These are phyloP conservation scores for Beauveria australis DNA, from an alignment of 2,329 filamentous ascomycete species.

Conservation along the genomic window DNA sequence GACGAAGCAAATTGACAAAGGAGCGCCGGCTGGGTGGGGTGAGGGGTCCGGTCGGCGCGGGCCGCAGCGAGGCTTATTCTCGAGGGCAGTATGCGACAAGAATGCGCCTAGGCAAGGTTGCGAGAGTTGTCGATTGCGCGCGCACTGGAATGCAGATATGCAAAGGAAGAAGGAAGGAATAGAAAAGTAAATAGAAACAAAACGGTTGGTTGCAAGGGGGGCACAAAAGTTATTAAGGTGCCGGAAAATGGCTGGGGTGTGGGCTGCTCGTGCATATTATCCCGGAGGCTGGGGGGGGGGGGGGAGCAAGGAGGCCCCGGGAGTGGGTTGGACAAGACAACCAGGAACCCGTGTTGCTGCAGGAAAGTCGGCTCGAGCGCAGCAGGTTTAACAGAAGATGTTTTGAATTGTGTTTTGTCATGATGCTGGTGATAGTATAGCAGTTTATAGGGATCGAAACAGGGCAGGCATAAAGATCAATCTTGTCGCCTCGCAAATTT, in stretches of 20 bases:
- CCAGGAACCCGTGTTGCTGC: neutral
- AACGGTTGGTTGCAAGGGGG: neutral
- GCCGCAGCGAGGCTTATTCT: conserved; percentile 1
- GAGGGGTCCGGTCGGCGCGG: neutral
- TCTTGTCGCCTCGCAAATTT: neutral
- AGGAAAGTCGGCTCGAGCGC: neutral
- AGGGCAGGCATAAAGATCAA: neutral
- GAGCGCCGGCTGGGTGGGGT: neutral
- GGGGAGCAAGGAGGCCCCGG: neutral
- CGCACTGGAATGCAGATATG: conserved; percentile 1
- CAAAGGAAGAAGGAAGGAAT: neutral
- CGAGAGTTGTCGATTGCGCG: neutral
- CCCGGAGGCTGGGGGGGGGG: conserved; percentile 6
- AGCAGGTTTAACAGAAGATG: neutral
- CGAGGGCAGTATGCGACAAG: neutral
- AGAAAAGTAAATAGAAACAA: neutral
- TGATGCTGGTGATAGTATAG: neutral
- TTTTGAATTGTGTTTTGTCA: neutral
- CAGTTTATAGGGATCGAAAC: neutral
- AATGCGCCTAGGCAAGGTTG: neutral
- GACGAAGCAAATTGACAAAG: too few relatives aligned
- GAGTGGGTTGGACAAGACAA: neutral
- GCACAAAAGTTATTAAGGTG: neutral
- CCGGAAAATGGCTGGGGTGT: neutral
- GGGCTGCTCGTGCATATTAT: neutral